Base-by-base conservation (phyloP, 2,329 filamentous ascomycete species). In the Emydomyces testavorans region DNA sequence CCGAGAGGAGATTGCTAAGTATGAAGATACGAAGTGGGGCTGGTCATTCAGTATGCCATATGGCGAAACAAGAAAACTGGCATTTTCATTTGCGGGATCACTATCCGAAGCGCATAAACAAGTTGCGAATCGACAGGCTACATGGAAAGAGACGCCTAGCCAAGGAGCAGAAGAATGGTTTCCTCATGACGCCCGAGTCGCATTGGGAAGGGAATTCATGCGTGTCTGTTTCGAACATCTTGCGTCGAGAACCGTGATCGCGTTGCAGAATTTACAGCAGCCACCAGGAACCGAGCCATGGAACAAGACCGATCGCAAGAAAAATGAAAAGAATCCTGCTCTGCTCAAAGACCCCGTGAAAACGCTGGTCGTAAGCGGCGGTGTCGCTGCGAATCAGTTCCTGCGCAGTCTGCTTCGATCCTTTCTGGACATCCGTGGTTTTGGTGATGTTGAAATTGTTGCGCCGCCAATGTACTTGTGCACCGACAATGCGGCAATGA, bases 401-500 rank as follows among this genome's bases (percentile, higher is more conserved):
- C 71, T 98, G 35, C 77, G 81, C 62, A 75, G 80, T 57, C 74
- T 96, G 48, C 65, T 78, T 1, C 66, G 70, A 1, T 64, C 62
- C n/a, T 76, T 72, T 43, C 68, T 95, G 35, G 75, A 82, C 53
- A 75, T 71, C n/a, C 76, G 83, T 36, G 85, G 85, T 0, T 82
- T 79, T 59, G 60, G 61, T 0, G 57, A 78, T 53, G 63, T 93
- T 23, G 57, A 72, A 8, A 64, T 95, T 6, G 66, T 82, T 24
- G 84, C 83, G 48, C 90, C 92, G n/a, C 88, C 88, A 2, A 65
- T 77, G 7, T 71, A 73, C 35, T 72, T 90, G 46, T 96, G 92
- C 61, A 95, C 87, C 0, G 92, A 98, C 60, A 96, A 98, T 65
- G 92, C 92, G 10, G 86, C 88, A 40, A 98, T 98, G 92, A 89